Conservation (phyloP, 148 eudicot species). For the Oxyria digyna region DNA sequence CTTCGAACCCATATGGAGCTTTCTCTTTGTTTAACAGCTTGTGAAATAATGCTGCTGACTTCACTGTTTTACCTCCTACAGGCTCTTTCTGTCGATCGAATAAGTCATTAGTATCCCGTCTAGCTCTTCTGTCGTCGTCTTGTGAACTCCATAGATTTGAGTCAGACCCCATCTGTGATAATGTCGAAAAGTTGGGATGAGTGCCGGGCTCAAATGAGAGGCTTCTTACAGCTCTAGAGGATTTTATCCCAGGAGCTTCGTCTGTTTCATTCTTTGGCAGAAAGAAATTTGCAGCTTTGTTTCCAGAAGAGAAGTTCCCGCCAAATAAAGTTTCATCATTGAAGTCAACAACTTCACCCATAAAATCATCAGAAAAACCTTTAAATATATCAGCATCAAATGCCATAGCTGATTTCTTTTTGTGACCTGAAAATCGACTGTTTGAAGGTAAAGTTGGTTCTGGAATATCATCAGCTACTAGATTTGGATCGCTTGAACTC, state of each 20-base stretch:
- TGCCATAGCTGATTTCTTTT: constrained; percentile 16
- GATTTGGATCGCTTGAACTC: constrained; percentile 16
- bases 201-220: constrained; percentile 26
- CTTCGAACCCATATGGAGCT: constrained; percentile 20
- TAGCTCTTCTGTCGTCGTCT: constrained; percentile 17
- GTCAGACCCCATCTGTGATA: constrained; percentile 25
- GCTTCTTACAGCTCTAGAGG: constrained; percentile 29
- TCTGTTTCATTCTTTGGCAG: constrained; percentile 18
- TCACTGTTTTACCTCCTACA: constrained; percentile 17
- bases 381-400: constrained; percentile 17
- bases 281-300: constrained; percentile 23
- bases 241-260: constrained; percentile 19
- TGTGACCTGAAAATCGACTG: constrained; percentile 20
- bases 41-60: constrained; percentile 18
- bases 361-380: constrained; percentile 28
- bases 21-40: constrained; percentile 21
- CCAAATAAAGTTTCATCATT: constrained; percentile 21
- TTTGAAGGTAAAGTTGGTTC: constrained; percentile 17
- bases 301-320: constrained; percentile 22
- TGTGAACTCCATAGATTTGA: constrained; percentile 17
- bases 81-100: constrained; percentile 19
- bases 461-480: constrained; percentile 21
- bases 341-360: constrained; percentile 62
- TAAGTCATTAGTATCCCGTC: constrained; percentile 22
- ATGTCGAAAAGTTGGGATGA: constrained; percentile 30